Evolutionary conservation across 2,329 filamentous ascomycete genomes (phyloP), one percentile per base, ranked within the genome.

Genomic region (Fusarium sp.): DNA sequence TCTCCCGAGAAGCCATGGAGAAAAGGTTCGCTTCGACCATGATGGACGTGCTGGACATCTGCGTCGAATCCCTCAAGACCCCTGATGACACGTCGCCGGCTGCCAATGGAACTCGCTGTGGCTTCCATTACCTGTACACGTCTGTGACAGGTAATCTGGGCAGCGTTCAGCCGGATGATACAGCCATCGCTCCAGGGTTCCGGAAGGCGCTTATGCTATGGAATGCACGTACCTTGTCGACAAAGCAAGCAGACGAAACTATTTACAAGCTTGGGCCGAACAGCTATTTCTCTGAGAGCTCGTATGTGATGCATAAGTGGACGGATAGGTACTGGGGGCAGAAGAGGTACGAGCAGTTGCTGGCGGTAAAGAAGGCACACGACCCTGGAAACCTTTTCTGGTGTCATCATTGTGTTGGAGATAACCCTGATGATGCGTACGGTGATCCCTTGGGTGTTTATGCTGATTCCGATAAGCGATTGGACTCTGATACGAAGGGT

Each of bases 221-320:
- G 58, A 59, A 62, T 15, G 45, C 45, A 1, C 45, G 54, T 11
- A 62, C 54, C 2, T 25, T 62, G 13, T 20, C 55, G 6, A 51
- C 58, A 6, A 16, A 62, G n/a, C 58, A 60, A 10, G 41, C 44
- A 0, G 5, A 60, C 3, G 45, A 60, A 3, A 62, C 58, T 8
- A 44, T 62, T 13, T 60, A 62, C 5, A 59, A 60, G 38, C 44
- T 62, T 38, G 58, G 55, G 0, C 6, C 34, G 12, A 51, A 60
- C 29, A 60, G 54, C 6, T 62, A 60, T 22, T 60, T 62, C 38
- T 62, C 58, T 2, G 55, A 62, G 38, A 62, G 58, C n/a, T 62
- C 45, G 1, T 60, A 59, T 25, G 58, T 62, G 5, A 59, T 62
- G 45, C 44, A 62, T 22, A 62, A 62, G 1, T 62, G 55, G 58